These are phyloP conservation scores for Sporobolus alterniflorus DNA, from an alignment of 202 grass and related monocot species.

Conservation along the genomic window DNA sequence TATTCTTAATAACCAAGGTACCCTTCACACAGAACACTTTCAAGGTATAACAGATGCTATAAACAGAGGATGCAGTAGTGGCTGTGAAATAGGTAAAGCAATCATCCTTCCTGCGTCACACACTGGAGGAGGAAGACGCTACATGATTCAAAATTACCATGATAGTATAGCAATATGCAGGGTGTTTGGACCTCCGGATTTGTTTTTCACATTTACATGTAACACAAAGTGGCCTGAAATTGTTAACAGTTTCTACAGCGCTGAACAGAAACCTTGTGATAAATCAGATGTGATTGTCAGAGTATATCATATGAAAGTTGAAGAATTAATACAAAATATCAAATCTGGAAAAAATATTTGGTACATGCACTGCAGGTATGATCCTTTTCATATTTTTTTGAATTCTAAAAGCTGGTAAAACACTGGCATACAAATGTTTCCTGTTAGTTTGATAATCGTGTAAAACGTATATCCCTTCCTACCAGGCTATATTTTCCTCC, in stretches of 20 bases:
- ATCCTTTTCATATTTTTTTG: no score
- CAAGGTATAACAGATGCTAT: no score
- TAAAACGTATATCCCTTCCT: no score
- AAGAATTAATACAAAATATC: background rate
- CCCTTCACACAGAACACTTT: no score
- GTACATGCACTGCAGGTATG: no score
- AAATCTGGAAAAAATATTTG: background rate
- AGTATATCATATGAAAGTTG: background rate
- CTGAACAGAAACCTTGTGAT: background rate
- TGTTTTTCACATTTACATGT: background rate
- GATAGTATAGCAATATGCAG: background rate
- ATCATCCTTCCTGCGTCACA: background rate
- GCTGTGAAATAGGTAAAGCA: background rate
- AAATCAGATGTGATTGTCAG: background rate
- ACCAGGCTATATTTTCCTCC: no score
- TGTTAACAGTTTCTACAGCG: background rate
- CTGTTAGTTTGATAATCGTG: no score
- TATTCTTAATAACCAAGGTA: no score
- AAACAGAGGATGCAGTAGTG: background rate
- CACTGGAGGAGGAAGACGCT: background rate
- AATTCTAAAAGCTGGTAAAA: no score
- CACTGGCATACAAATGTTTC: no score
- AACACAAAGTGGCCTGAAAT: background rate
- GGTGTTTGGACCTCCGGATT: background rate
- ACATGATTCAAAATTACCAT: background rate